Evolutionary conservation across 2,329 filamentous ascomycete genomes (phyloP), one percentile per base, ranked within the genome.

Genomic region (Diplodia scrobiculata): DNA sequence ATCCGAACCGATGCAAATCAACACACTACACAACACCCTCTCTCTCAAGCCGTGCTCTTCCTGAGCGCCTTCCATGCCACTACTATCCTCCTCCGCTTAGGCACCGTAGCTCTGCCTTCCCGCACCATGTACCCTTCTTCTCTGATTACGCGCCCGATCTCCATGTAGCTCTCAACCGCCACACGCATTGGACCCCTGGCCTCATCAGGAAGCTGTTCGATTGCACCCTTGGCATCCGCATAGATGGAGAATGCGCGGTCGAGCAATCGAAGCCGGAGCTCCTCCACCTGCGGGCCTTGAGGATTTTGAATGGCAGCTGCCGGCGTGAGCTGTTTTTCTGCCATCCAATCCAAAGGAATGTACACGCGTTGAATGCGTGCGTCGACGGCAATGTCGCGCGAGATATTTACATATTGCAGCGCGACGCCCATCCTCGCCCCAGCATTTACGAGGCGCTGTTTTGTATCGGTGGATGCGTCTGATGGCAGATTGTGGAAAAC

Each of bases 361-460:
- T 92, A 92, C 6, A 91, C 88, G 6, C 90, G 84, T 1, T 82
- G 82, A 41, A 90, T 85, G 14, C 79, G 77, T 0, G 89, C 87
- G 70, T 92, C 90, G 2, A 86, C 85, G 3, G 79, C 75, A n/a
- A 92, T 87, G 71, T 92, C 90, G 25, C 90, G 86, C 2, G 89
- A 87, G 68, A 92, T 91, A 72, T 92, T 92, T 71, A 91, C 85
- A 70, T 89, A 91, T 72, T 92, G 89, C n/a, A 92, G 78, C 1
- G 89, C 89, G 38, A 89, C 83, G 0, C 90, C 90, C 89, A 91
- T 91, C 32, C 82, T 80, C 21, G 82, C 80, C 0, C 88, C 88
- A 0, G 87, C 84, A 17, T 78, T 72, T 14, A 88, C 78, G 5
- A 90, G 79, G 2, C 77, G 72, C 14, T 79, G 73, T 64, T 73